phyloP scores from a whole-genome alignment of 257 asterid species.

The Rauvolfia tetraphylla region DNA sequence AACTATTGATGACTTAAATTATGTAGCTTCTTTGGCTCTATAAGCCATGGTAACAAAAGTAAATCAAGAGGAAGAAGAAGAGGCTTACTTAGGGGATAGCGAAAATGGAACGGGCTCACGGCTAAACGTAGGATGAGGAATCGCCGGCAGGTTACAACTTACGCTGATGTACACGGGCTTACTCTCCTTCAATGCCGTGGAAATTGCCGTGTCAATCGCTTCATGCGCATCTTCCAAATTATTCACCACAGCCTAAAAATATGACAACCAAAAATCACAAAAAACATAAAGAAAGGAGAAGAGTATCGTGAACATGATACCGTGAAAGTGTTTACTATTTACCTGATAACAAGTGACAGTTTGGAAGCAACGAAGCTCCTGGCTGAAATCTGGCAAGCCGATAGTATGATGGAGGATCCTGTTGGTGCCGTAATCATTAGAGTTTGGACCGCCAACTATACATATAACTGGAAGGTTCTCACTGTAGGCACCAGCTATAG shows the following conservation, averaged over 20 bases:
- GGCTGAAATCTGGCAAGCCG: conserved; percentile 75
- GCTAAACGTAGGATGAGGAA: conserved; percentile 70
- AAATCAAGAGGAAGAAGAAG: neutral
- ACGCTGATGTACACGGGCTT: conserved; percentile 81
- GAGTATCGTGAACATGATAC: neutral
- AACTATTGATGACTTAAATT: neutral
- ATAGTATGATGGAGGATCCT: conserved; percentile 77
- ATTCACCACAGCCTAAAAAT: conserved; percentile 67
- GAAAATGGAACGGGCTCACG: conserved; percentile 73
- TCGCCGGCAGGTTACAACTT: conserved; percentile 65
- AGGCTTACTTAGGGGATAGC: conserved; percentile 53
- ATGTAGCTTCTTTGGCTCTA: neutral
- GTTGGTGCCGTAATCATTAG: conserved; percentile 73
- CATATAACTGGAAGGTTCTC: conserved; percentile 83
- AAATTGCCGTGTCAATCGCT: conserved; percentile 67
- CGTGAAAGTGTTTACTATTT: neutral
- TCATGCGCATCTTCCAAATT: conserved; percentile 89
- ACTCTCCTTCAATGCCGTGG: conserved; percentile 81
- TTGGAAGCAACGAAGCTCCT: conserved; percentile 86
- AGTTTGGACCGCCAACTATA: conserved; percentile 81
- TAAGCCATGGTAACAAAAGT: neutral
- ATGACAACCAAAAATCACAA: conserved; percentile 7
- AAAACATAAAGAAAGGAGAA: neutral
- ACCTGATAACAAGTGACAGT: conserved; percentile 85
- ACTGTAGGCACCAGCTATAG: conserved; percentile 87